phyloP scores from a whole-genome alignment of 768 basidiomycete genomes.

The Aureoboletus auriporus region DNA sequence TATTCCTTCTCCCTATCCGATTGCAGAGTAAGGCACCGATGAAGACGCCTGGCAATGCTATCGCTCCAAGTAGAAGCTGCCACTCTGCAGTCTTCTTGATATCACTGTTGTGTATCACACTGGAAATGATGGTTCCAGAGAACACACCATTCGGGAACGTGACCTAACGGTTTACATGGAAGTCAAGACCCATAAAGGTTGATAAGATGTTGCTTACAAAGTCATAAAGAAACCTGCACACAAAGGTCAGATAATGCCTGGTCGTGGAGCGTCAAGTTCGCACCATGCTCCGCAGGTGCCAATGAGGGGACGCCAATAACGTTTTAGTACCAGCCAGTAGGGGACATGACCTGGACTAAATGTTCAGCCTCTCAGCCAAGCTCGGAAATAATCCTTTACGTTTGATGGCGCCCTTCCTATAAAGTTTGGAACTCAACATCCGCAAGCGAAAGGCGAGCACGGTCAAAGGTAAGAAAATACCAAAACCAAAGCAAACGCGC shows the following conservation, averaged over 20 bases:
- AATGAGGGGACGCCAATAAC: conserved; percentile 65
- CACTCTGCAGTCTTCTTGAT: conserved; percentile 64
- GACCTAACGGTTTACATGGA: conserved; percentile 35
- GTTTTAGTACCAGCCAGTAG: conserved; percentile 53
- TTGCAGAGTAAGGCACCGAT: conserved; percentile 48
- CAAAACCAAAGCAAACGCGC: conserved; percentile 65
- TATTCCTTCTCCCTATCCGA: conserved; percentile 54
- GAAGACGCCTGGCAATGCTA: conserved; percentile 61
- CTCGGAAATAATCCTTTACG: conserved; percentile 31
- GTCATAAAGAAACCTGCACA: conserved; percentile 63
- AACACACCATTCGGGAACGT: conserved; percentile 74
- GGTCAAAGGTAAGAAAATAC: conserved; percentile 56
- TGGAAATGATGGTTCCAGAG: conserved; percentile 62
- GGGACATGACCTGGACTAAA: conserved; percentile 46
- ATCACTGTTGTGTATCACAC: conserved; percentile 52
- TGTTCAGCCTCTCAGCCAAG: conserved; percentile 2
- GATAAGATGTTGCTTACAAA: conserved; percentile 36
- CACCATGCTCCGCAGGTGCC: conserved; percentile 75
- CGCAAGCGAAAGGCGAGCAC: conserved; percentile 71
- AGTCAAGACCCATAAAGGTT: not conserved
- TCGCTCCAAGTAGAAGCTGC: conserved; percentile 59
- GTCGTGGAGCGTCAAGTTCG: not conserved
- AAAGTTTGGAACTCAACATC: conserved; percentile 67
- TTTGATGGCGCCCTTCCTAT: conserved; percentile 62
- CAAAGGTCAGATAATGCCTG: conserved; percentile 1